phyloP scores from a whole-genome alignment of 2,329 filamentous ascomycete genomes.

The Penicillium sp. region DNA sequence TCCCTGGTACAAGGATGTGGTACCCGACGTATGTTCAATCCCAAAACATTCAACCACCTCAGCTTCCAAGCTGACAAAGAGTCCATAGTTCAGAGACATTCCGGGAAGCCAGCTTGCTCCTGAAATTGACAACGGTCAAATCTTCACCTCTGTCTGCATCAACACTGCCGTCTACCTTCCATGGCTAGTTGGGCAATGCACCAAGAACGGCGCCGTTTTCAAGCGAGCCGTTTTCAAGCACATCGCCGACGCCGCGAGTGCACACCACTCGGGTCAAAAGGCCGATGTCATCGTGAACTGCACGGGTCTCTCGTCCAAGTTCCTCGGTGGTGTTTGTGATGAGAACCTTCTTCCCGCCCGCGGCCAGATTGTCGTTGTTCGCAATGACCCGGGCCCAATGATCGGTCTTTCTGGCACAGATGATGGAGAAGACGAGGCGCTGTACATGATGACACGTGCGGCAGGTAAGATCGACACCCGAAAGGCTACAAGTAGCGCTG shows the following conservation, averaged over 20 bases:
- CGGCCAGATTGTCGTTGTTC: constrained; percentile 82
- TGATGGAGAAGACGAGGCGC: constrained; percentile 72
- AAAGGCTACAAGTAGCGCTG: background rate
- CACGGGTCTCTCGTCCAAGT: constrained; percentile 76
- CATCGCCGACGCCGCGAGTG: constrained; percentile 69
- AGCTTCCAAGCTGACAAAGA: background rate
- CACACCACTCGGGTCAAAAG: constrained; percentile 62
- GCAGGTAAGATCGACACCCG: constrained; percentile 34
- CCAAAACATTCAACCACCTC: background rate
- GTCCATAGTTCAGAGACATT: constrained; percentile 65
- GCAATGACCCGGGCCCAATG: constrained; percentile 78
- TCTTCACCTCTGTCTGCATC: constrained; percentile 87
- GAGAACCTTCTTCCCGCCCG: constrained; percentile 73
- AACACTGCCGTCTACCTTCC: constrained; percentile 88
- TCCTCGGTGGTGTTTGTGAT: constrained; percentile 83
- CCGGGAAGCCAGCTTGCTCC: constrained; percentile 62
- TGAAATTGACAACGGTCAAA: constrained; percentile 73
- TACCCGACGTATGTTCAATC: constrained; percentile 65
- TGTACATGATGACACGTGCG: constrained; percentile 84
- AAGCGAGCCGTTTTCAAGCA: constrained; percentile 70
- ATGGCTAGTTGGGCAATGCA: constrained; percentile 82
- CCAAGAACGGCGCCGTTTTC: constrained; percentile 72
- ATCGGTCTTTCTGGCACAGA: constrained; percentile 72
- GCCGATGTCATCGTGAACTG: constrained; percentile 82
- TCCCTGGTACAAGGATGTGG: constrained; percentile 75